Conservation (phyloP, 352 stramenopile genomes). For the Pythium insidiosum region DNA sequence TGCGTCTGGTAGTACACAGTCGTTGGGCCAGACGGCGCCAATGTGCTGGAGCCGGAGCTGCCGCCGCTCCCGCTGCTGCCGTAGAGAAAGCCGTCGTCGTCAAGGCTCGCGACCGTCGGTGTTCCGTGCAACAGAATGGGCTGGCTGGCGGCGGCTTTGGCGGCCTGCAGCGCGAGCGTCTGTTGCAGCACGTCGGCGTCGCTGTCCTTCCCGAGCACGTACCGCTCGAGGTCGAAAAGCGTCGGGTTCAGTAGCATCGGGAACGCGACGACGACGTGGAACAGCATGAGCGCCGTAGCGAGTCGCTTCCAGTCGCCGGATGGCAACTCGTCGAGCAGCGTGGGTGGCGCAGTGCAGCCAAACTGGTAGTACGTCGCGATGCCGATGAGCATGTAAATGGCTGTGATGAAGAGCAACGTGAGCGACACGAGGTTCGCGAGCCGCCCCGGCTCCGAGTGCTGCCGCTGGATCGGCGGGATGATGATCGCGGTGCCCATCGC, state of each 20-base stretch:
- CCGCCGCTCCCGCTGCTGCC: slow-evolving; percentile 11
- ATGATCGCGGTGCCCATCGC: slow-evolving; percentile 56
- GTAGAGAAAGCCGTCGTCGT: slow-evolving; percentile 43
- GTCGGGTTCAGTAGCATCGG: slow-evolving; percentile 54
- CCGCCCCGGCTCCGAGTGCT: slow-evolving; percentile 35
- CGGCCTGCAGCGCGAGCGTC: slow-evolving; percentile 22
- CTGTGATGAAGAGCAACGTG: slow-evolving; percentile 65
- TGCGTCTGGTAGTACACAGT: slow-evolving; percentile 12
- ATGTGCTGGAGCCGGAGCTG: too few relatives aligned
- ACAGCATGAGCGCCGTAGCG: slow-evolving; percentile 35
- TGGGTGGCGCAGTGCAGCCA: slow-evolving; percentile 50
- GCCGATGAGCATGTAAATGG: slow-evolving; percentile 60
- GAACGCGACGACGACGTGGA: slow-evolving; percentile 58
- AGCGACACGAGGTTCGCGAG: slow-evolving; percentile 53
- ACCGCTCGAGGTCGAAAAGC: slow-evolving; percentile 57
- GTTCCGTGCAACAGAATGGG: slow-evolving; percentile 29
- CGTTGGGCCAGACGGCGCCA: neutral
- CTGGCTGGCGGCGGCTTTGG: slow-evolving; percentile 24
- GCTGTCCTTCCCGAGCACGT: slow-evolving; percentile 44
- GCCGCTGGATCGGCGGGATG: slow-evolving; percentile 52
- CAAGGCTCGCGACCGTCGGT: slow-evolving; percentile 22
- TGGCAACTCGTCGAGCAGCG: slow-evolving; percentile 47
- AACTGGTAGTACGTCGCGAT: slow-evolving; percentile 66
- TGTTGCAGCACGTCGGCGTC: slow-evolving; percentile 51
- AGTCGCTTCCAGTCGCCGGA: slow-evolving; percentile 19